Evolutionary conservation across 148 eudicot genomes (phyloP).

Genomic region (Amaranthus palmeri): DNA sequence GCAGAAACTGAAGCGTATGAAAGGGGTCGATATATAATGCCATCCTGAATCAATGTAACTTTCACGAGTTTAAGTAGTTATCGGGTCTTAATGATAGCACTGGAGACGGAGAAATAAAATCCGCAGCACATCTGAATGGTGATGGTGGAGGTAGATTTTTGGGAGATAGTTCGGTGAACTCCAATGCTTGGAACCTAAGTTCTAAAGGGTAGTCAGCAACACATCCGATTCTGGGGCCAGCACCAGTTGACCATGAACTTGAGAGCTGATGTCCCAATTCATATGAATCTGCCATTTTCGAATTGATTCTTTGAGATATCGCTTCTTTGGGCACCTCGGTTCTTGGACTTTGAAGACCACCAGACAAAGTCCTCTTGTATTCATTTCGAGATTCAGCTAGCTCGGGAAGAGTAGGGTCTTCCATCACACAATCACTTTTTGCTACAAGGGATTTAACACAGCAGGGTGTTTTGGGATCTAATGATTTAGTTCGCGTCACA

Average conservation of each 20-base stretch:
- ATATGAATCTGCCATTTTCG: conserved; percentile 56
- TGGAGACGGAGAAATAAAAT: conserved; percentile 24
- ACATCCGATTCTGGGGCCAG: conserved; percentile 85
- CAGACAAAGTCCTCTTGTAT: conserved; percentile 71
- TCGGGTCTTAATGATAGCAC: conserved; percentile 15
- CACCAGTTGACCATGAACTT: conserved; percentile 70
- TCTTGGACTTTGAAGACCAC: conserved; percentile 77
- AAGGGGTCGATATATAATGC: too few species aligned
- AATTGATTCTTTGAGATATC: conserved; percentile 63
- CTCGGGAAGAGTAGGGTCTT: conserved; percentile 22
- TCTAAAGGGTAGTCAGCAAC: conserved; percentile 77
- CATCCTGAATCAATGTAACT: too few species aligned
- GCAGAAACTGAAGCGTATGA: too few species aligned
- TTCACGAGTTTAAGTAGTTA: background rate
- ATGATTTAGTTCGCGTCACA: conserved; percentile 14
- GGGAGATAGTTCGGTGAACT: conserved; percentile 69
- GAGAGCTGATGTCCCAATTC: conserved; percentile 68
- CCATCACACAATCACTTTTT: conserved; percentile 11
- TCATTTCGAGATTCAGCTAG: conserved; percentile 24
- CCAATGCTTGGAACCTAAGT: conserved; percentile 69
- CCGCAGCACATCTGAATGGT: conserved; percentile 13
- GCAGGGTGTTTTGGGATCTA: conserved; percentile 26
- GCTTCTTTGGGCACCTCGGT: conserved; percentile 54
- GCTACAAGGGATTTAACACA: conserved; percentile 16
- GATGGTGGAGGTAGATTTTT: conserved; percentile 21